Base-by-base conservation (phyloP, 1,139 yeast species). In the Magnusiomyces sp. region DNA sequence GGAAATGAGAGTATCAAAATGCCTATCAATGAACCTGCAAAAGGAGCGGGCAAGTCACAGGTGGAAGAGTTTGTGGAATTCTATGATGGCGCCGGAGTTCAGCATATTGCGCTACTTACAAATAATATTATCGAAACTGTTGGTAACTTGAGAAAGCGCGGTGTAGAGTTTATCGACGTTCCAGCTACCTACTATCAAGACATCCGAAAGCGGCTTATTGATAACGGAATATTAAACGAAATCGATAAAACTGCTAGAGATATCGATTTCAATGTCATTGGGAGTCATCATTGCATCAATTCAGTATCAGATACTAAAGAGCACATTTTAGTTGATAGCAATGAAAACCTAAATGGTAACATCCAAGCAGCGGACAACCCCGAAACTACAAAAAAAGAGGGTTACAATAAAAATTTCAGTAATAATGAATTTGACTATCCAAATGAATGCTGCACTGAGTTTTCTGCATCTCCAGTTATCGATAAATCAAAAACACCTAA, bases 21-120 rank as follows among this genome's bases (percentile, higher is more conserved):
- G 77, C 95, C 95, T 9, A 77, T 87, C 46, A 87, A 86, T 64
- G 95, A 86, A 63, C 95, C 95, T 0, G 90, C 88, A 0, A 62
- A 69, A 49, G 86, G 90, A 1, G 67, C 70, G 51, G 75, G 75
- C 61, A 78, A 74, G 61, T 80, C 90, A 1, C 95, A 87, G 63
- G 81, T 87, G 55, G 95, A 86, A 66, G 95, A 87, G 63, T 87
- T 83, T 62, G 67, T 83, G 56, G 85, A 81, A 50, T 87, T 71
- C 59, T 75, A 85, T 62, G 78, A 78, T 43, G 95, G 95, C 0
- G 82, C 95, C 0, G 95, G 95, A 1, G 76, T 87, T 34, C 95
- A 87, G 66, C 95, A 87, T 61, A 71, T 87, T 60, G 95, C 95
- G 0, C 64, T 86, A 31, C 67, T 69, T 49, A 84, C 92, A 0